These are phyloP conservation scores for Antitrichia curtipendula DNA, from an alignment of 225 moss, liverwort and hornwort genomes.

Conservation along the genomic window DNA sequence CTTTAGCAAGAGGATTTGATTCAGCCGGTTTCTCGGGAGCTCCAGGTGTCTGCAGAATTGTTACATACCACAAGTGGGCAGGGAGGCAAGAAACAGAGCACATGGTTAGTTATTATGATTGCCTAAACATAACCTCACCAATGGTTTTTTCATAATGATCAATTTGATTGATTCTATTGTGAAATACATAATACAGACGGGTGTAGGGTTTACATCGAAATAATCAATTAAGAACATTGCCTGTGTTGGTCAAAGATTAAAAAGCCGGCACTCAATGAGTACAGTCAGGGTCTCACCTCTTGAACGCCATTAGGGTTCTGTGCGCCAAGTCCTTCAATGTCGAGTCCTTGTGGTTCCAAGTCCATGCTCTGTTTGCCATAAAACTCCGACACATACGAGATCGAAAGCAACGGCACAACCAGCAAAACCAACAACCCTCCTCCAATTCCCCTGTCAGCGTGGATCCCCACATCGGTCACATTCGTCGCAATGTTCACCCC, in stretches of 20 bases:
- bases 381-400: conserved; percentile 14
- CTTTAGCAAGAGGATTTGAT: background rate
- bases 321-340: background rate
- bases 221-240: background rate
- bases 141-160: background rate
- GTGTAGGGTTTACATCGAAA: background rate
- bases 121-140: background rate
- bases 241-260: background rate
- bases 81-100: background rate
- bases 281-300: background rate
- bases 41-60: background rate
- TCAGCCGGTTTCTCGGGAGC: background rate
- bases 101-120: fast-evolving
- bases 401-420: background rate
- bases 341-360: background rate
- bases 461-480: background rate
- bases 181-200: background rate
- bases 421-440: conserved; percentile 18
- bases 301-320: background rate
- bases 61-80: background rate
- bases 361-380: conserved; percentile 3
- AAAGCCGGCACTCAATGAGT: background rate
- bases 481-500: conserved; percentile 19
- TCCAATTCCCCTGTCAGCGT: conserved; percentile 4
- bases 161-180: background rate